Percentiles rank a stretch among this genome's conserved stretches.
Evolutionary conservation across 768 basidiomycete genomes (phyloP).

Genomic region (Leccinum uliginosum): DNA sequence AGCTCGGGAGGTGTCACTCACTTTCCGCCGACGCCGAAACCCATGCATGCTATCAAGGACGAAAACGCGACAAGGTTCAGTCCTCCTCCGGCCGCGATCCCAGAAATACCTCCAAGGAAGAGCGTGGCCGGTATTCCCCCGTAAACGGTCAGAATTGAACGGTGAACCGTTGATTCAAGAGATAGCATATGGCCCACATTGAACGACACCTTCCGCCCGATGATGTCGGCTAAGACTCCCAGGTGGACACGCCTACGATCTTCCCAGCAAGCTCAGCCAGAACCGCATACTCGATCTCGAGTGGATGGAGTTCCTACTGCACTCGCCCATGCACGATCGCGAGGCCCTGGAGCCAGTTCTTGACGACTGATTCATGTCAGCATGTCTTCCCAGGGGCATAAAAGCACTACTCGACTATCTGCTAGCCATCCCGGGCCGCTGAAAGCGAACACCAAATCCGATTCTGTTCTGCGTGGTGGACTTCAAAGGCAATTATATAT

Average conservation of each 20-base stretch:
- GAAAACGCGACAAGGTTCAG: slow-evolving; percentile 44
- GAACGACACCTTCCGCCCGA: slow-evolving; percentile 44
- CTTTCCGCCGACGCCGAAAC: slow-evolving; percentile 52
- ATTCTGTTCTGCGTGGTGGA: slow-evolving; percentile 29
- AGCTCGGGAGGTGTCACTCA: slow-evolving; percentile 24
- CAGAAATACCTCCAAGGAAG: slow-evolving; percentile 43
- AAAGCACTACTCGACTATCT: slow-evolving; percentile 36
- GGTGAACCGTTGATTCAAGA: not conserved
- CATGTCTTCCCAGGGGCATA: slow-evolving; percentile 20
- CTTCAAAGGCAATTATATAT: no score
- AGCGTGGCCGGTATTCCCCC: slow-evolving; percentile 26
- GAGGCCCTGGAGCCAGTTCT: slow-evolving; percentile 42
- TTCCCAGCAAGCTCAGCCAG: slow-evolving; percentile 45
- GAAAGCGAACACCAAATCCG: slow-evolving; percentile 44
- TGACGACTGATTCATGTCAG: not conserved
- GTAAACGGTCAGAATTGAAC: not conserved
- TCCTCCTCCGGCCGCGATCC: slow-evolving; percentile 45
- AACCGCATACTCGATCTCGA: slow-evolving; percentile 41
- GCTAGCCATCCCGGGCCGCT: slow-evolving; percentile 47
- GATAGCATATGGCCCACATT: slow-evolving; percentile 22
- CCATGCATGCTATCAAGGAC: slow-evolving; percentile 42
- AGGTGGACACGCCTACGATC: slow-evolving; percentile 42
- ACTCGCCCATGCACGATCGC: slow-evolving; percentile 44
- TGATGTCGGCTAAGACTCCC: slow-evolving; percentile 47
- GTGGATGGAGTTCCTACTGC: slow-evolving; percentile 39